These are phyloP conservation scores for Microcyclosporella mali DNA, from an alignment of 2,329 filamentous ascomycete species.

Conservation along the genomic window DNA sequence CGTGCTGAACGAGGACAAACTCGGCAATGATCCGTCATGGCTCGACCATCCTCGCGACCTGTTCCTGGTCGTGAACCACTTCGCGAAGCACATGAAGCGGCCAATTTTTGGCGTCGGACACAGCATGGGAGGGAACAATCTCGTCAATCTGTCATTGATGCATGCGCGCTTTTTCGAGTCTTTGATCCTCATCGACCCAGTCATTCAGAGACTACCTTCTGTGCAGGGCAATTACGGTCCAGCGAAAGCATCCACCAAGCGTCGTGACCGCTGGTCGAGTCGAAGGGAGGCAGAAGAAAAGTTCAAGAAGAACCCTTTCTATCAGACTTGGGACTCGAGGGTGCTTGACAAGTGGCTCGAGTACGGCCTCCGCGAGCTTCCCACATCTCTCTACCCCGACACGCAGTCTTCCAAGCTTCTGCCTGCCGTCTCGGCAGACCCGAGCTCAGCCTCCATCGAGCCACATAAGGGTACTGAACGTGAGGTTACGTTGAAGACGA, in stretches of 20 bases:
- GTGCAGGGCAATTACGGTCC: constrained; percentile 31
- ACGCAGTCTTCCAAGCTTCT: constrained; percentile 15
- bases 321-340: constrained; percentile 72
- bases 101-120: constrained; percentile 82
- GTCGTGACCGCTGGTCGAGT: constrained; percentile 78
- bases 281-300: constrained; percentile 59
- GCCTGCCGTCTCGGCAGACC: constrained; percentile 25
- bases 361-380: constrained; percentile 13
- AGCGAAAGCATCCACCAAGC: constrained; percentile 56
- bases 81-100: constrained; percentile 70
- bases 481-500: constrained; percentile 67
- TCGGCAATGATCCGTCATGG: constrained; percentile 88
- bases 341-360: constrained; percentile 68
- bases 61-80: constrained; percentile 75
- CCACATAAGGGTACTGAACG: constrained; percentile 26
- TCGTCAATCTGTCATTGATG: constrained; percentile 65
- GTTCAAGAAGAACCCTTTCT: constrained; percentile 68
- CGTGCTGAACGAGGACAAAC: constrained; percentile 64
- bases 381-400: constrained; percentile 37
- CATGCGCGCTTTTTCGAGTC: constrained; percentile 75
- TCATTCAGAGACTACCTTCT: constrained; percentile 54
- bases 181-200: constrained; percentile 76
- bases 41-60: constrained; percentile 79
- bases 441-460: constrained; percentile 17
- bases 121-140: constrained; percentile 74